Base-by-base conservation (phyloP, 768 basidiomycete species). In the Boletus sp. region DNA sequence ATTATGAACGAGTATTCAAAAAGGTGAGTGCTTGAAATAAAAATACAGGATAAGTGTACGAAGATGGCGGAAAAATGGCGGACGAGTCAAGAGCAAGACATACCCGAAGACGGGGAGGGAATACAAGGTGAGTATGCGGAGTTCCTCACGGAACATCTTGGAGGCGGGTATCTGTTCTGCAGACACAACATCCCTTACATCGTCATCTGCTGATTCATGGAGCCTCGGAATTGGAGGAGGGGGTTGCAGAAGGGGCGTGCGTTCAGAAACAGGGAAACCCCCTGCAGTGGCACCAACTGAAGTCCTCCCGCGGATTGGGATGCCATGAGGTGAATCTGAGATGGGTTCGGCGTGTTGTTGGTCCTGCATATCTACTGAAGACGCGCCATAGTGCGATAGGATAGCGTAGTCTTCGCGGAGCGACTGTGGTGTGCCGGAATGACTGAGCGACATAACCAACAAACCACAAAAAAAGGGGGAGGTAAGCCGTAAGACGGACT, bases 1-100 rank as follows among this genome's bases (percentile, higher is more conserved):
- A 96, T 78, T 46, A 92, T 82, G 35, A 98, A 83, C 9, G 89
- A 90, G 70, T 90, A 95, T 68, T 98, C 95, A 18, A 92, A 78
- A 18, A 92, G 50, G 59, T 91, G 88, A 3, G 91, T 87, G 7
- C 91, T 92, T 41, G 41, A 30, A 12, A 44, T 47, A 29, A 17
- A 15, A 48, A 40, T 33, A 18, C 9, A n/a, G 18, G 5, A 20
- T 59, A 28, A 61, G 59, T 5, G 10, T 28, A 29, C 10, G 47
- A 20, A 41, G 45, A 60, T n/a, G 1, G 32, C 14, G 8, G 9
- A 33, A 20, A 41, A 44, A 60, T n/a, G 1, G 32, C 14, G 8
- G 9, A 33, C 40, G 48, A 42, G 30, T 37, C 9, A 9, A 50
- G 36, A n/a, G 14, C 7, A 53, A 17, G 29, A 76, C 83, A 55